Percentiles rank a stretch among this genome's conserved stretches.
These are phyloP conservation scores for Trametes pubescens DNA, from an alignment of 1,284 basidiomycete species.

Conservation along the genomic window DNA sequence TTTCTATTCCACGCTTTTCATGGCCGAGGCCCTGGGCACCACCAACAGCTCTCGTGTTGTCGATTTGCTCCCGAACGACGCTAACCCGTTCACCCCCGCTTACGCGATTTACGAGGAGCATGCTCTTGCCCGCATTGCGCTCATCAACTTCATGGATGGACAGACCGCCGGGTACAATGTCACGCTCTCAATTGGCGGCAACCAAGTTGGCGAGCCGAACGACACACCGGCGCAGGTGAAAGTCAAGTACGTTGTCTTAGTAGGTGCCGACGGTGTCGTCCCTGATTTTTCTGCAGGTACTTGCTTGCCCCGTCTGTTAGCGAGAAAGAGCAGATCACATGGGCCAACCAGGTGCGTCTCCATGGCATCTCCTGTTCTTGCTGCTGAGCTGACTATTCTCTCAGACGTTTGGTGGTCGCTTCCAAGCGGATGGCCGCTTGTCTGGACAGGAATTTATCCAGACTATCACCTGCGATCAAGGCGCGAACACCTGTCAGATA, in stretches of 20 bases:
- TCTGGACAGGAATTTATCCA: constrained; percentile 49
- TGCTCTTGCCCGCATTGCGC: constrained; percentile 58
- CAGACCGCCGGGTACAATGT: constrained; percentile 55
- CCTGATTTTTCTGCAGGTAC: constrained; percentile 47
- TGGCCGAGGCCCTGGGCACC: constrained; percentile 75
- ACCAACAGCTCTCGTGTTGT: constrained; percentile 65
- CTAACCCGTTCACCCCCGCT: constrained; percentile 64
- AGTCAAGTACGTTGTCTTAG: constrained; percentile 53
- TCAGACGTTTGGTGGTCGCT: constrained; percentile 73
- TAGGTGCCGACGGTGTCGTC: background rate
- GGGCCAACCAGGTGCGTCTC: constrained; percentile 56
- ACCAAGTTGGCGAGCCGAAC: constrained; percentile 44
- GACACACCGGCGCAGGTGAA: constrained; percentile 52
- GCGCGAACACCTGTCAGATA: constrained; percentile 52
- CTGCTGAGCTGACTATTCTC: background rate
- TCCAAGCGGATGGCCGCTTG: constrained; percentile 62
- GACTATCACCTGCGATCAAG: constrained; percentile 51
- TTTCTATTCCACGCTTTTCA: constrained; percentile 73
- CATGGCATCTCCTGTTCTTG: background rate
- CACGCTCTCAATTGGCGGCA: constrained; percentile 53
- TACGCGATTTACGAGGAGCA: constrained; percentile 79
- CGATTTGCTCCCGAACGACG: constrained; percentile 60
- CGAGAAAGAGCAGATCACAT: constrained; percentile 75
- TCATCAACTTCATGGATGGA: constrained; percentile 76
- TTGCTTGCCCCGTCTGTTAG: constrained; percentile 60